Conservation (phyloP, 2,329 filamentous ascomycete species). For the Botrytis deweyae region DNA sequence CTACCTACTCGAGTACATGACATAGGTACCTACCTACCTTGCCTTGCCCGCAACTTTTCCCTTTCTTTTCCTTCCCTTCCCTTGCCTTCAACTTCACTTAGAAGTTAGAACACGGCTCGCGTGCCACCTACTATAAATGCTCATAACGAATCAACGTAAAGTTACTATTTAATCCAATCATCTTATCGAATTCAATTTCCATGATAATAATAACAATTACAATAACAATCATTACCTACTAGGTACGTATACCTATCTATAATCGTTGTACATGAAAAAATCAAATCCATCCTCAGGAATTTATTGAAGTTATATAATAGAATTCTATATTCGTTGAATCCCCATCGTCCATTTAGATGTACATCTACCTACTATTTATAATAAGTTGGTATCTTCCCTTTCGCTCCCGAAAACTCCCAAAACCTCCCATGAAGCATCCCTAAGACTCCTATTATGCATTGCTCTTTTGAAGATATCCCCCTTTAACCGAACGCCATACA, state of each 20-base stretch:
- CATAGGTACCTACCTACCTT: not conserved
- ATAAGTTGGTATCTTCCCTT: constrained; percentile 12
- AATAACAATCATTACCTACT: not conserved
- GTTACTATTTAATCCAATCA: not conserved
- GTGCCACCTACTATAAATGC: too few relatives aligned
- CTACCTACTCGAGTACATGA: not conserved
- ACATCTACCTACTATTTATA: not conserved
- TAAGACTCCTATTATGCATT: constrained; percentile 9
- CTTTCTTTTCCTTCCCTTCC: not conserved
- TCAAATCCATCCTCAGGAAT: too few relatives aligned
- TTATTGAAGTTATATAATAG: not conserved
- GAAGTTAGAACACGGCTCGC: not conserved
- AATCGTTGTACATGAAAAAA: not conserved
- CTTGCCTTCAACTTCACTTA: not conserved
- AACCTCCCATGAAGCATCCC: not conserved
- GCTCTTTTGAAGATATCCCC: not conserved
- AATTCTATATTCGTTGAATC: not conserved
- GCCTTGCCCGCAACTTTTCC: not conserved
- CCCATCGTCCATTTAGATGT: not conserved
- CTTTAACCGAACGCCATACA: constrained; percentile 3
- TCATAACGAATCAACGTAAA: not conserved
- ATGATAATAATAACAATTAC: not conserved
- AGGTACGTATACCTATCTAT: not conserved
- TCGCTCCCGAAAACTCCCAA: constrained; percentile 9
- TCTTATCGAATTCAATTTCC: not conserved